A percentile compares a stretch with the other conserved stretches of the same genome.
Evolutionary conservation across 176 grass and related monocot species (phyloP).

Genomic region (Musa troglodytarum): DNA sequence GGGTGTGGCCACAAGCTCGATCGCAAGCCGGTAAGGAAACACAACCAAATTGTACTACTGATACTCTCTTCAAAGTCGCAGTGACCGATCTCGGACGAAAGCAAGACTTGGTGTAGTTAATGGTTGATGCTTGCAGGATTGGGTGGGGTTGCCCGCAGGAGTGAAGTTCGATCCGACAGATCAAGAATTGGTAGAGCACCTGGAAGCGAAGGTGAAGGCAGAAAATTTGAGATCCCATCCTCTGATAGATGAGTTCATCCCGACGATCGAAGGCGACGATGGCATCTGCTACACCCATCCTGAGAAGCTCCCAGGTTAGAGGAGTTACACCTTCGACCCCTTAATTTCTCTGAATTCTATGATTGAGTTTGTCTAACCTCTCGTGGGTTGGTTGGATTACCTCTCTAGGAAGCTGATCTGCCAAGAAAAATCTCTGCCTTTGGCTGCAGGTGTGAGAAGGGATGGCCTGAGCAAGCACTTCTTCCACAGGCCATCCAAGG

Average conservation of each 20-base stretch:
- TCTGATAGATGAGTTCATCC: constrained; percentile 93
- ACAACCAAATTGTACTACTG: no score
- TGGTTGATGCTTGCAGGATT: constrained; percentile 34
- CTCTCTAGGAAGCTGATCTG: constrained; percentile 16
- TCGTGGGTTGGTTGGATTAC: background rate
- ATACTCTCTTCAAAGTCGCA: no score
- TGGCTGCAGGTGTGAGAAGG: constrained; percentile 53
- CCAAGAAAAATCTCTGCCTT: constrained; percentile 3
- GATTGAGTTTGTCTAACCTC: constrained; percentile 1
- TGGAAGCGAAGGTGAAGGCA: constrained; percentile 57
- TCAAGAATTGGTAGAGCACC: constrained; percentile 89
- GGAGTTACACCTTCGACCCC: no score
- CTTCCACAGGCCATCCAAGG: constrained; percentile 89
- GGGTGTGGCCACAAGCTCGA: constrained; percentile 65
- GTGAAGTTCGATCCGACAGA: constrained; percentile 95
- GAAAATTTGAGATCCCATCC: constrained; percentile 37
- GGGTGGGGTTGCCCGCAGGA: constrained; percentile 60
- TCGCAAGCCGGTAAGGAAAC: constrained; percentile 29
- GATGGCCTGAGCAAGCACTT: constrained; percentile 84
- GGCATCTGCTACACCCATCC: constrained; percentile 98
- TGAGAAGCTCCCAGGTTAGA: constrained; percentile 73
- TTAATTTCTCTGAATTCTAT: no score
- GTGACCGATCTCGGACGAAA: no score
- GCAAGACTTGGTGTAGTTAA: no score
- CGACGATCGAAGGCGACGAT: constrained; percentile 83